Conservation (phyloP, 1,139 yeast species). For the Kodamaea derodonti region DNA sequence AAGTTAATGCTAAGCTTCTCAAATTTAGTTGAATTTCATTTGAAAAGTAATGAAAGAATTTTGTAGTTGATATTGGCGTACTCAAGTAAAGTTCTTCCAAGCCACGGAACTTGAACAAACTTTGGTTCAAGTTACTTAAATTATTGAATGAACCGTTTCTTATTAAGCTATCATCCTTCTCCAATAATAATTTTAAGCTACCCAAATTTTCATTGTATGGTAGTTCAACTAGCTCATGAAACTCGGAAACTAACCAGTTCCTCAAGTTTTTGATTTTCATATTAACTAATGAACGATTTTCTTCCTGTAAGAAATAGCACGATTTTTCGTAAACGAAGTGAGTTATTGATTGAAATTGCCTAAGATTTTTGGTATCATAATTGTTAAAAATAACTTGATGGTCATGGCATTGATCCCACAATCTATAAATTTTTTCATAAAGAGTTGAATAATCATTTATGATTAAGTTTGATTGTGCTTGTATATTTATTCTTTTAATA, state of each 20-base stretch:
- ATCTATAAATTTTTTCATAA: conserved; percentile 14
- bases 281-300: conserved; percentile 6
- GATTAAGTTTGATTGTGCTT: conserved; percentile 17
- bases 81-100: conserved; percentile 17
- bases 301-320: conserved; percentile 8
- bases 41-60: conserved; percentile 12
- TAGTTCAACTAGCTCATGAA: conserved; percentile 17
- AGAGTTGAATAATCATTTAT: conserved; percentile 16
- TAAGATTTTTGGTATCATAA: conserved; percentile 20
- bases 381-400: conserved; percentile 17
- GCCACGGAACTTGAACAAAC: conserved; percentile 7
- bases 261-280: conserved; percentile 16
- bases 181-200: conserved; percentile 20
- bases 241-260: conserved; percentile 22
- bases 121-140: not conserved
- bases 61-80: conserved; percentile 18
- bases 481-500: conserved; percentile 16
- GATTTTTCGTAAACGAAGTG: conserved; percentile 17
- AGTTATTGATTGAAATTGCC: conserved; percentile 17
- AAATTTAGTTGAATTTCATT: conserved; percentile 11
- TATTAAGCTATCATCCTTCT: conserved; percentile 6
- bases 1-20: conserved; percentile 16
- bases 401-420: conserved; percentile 15
- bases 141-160: not conserved
- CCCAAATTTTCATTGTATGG: conserved; percentile 18